Evolutionary conservation across 129 eudicot genomes (phyloP).

Genomic region (Flaveria trinervia): DNA sequence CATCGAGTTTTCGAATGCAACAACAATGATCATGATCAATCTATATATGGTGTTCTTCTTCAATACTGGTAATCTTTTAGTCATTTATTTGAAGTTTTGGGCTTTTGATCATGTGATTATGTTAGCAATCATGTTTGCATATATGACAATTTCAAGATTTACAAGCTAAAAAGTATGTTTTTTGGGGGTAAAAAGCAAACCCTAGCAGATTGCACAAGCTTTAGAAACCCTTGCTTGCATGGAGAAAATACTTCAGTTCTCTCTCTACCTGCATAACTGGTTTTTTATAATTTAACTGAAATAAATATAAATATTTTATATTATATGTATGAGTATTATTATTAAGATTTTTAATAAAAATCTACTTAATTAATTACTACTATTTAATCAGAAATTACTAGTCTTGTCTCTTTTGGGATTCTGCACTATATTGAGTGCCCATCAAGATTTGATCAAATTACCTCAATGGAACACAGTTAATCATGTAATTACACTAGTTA

Average conservation of each 20-base stretch:
- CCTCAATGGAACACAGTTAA: constrained; percentile 23
- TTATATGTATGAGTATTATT: constrained; percentile 15
- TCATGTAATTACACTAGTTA: not conserved
- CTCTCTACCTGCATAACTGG: constrained; percentile 29
- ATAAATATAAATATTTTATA: not conserved
- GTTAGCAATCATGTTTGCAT: constrained; percentile 7
- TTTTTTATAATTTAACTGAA: not conserved
- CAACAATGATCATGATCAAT: constrained; percentile 35
- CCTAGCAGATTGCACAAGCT: constrained; percentile 35
- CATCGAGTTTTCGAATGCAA: constrained; percentile 45
- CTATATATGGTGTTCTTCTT: constrained; percentile 1
- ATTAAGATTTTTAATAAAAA: constrained; percentile 12
- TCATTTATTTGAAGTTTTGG: constrained; percentile 4
- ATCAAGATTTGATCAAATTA: constrained; percentile 29
- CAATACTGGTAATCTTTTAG: constrained; percentile 34
- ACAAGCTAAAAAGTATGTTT: constrained; percentile 17
- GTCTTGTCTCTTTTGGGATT: constrained; percentile 43
- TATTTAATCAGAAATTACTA: constrained; percentile 30
- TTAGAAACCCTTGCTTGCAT: constrained; percentile 42
- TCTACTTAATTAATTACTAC: constrained; percentile 25
- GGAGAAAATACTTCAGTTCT: constrained; percentile 31
- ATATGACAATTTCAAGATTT: constrained; percentile 24
- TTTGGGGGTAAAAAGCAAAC: constrained; percentile 27
- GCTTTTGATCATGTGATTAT: not conserved
- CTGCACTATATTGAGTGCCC: constrained; percentile 39